Conservation (phyloP, 1,139 yeast genomes). For the Yamadazyma siamensis region DNA sequence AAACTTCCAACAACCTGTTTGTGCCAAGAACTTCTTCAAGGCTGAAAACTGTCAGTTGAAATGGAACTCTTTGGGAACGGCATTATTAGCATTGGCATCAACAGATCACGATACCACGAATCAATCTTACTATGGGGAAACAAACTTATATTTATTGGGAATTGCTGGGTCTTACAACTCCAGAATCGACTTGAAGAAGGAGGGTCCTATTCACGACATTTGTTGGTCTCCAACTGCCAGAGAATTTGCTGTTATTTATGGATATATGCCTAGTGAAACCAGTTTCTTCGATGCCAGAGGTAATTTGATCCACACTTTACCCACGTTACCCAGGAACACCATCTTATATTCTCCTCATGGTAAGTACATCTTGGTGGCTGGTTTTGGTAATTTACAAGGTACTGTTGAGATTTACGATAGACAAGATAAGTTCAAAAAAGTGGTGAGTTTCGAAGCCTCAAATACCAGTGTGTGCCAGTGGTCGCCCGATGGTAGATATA, state of each 20-base stretch:
- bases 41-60: conserved; percentile 90
- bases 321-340: conserved; percentile 87
- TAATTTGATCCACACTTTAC: conserved; percentile 76
- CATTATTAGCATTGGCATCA: conserved; percentile 86
- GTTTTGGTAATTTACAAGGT: conserved; percentile 97
- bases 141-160: conserved; percentile 84
- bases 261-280: conserved; percentile 96
- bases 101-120: conserved; percentile 95
- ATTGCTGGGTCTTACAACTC: conserved; percentile 92
- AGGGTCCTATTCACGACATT: conserved; percentile 96
- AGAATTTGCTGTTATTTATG: conserved; percentile 96
- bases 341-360: conserved; percentile 93
- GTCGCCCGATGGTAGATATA: conserved; percentile 97
- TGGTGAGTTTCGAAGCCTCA: conserved; percentile 82
- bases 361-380: conserved; percentile 86
- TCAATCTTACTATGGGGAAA: conserved; percentile 95
- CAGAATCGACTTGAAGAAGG: conserved; percentile 80
- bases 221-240: conserved; percentile 97
- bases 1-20: conserved; percentile 73
- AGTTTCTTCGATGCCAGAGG: conserved; percentile 95
- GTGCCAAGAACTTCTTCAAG: conserved; percentile 87
- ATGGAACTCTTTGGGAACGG: conserved; percentile 96
- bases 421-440: conserved; percentile 76
- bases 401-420: conserved; percentile 94
- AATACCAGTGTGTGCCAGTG: conserved; percentile 95